Base-by-base conservation (phyloP, 139 green algal genomes). In the Helicosporidium sp. region DNA sequence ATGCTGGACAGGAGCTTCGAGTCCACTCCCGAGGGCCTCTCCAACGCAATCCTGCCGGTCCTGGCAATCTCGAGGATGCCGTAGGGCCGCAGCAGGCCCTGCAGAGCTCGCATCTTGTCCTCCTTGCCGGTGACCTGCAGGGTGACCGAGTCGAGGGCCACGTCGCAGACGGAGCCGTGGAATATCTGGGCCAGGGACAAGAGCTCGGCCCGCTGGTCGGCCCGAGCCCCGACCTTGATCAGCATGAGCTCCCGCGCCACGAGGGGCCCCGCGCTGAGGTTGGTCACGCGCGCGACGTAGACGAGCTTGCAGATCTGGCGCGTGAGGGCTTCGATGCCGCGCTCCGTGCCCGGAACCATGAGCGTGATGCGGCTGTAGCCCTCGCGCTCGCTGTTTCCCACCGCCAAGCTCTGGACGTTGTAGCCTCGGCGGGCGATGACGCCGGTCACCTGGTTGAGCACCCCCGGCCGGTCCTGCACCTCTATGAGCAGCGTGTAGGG, bases 361-460 rank as follows among this genome's bases (percentile, higher is more conserved):
- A 80, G 90, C 34, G 70, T 87, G 69, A 97, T 95, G 48, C 88
- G 72, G 18, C 67, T 85, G 35, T 76, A 48, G 25, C 83, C 89
- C 34, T 69, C 57, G 20, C 42, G 60, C 74, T 94, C 83, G 13
- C 56, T 65, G 29, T 77, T 78, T 19, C 88, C 88, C 67, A 97
- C 88, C 43, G 87, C 88, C 48, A 97, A 65, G 7, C 63, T 78
- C 70, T 97, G 87, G 25, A 97, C 65, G 66, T 96, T 97, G 77
- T 94, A 97, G 29, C 89, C 87, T n/a, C 88, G 76, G 26, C 88
- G 70, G 3, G 89, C 76, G 60, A 98, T 81, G 28, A 97, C 80
- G 27, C 75, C 74, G 0, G 88, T 97, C 33, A 97, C 80, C 72
- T 87, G 70, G 62, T 95, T 92, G 18, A 97, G 73, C 27, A 97